A percentile compares a stretch with the other conserved stretches of the same genome.
Conservation (phyloP, 192 early-diverging fungal genomes). For the Coemansia sp. region DNA sequence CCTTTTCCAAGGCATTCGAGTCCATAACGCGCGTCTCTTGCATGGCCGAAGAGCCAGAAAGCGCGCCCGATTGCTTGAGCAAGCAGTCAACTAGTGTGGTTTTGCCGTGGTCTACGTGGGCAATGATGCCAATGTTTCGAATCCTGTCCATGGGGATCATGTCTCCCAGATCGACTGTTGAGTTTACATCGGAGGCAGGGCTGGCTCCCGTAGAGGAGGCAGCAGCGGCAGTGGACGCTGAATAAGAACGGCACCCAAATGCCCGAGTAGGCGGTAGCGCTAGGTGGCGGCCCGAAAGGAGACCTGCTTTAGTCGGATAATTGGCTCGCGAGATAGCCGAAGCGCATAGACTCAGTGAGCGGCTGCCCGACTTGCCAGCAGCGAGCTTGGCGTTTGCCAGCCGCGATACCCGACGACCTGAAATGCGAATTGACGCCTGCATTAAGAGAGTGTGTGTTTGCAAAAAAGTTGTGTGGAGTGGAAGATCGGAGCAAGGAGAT, state of each 20-base stretch:
- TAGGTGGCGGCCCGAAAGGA: background rate
- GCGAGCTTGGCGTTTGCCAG: constrained; percentile 4
- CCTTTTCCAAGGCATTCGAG: constrained; percentile 76
- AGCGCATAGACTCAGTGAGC: background rate
- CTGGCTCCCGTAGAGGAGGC: background rate
- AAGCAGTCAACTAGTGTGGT: constrained; percentile 67
- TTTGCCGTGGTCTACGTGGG: constrained; percentile 89
- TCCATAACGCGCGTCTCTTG: constrained; percentile 79
- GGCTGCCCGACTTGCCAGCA: background rate
- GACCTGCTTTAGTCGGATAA: no score
- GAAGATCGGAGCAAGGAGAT: background rate
- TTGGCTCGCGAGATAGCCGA: background rate
- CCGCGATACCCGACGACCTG: constrained; percentile 19
- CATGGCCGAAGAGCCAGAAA: constrained; percentile 55
- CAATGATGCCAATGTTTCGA: constrained; percentile 60
- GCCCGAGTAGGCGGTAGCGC: background rate
- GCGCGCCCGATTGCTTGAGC: constrained; percentile 57
- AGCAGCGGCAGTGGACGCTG: background rate
- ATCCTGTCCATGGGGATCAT: constrained; percentile 52
- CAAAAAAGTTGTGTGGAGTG: background rate
- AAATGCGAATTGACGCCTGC: constrained; percentile 29
- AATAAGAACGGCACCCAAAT: background rate
- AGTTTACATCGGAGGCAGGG: background rate
- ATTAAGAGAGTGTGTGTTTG: background rate
- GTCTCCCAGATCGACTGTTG: constrained; percentile 33